Evolutionary conservation across 768 basidiomycete genomes (phyloP), one percentile per base, ranked within the genome.

Genomic region (Solioccasus polychromus): DNA sequence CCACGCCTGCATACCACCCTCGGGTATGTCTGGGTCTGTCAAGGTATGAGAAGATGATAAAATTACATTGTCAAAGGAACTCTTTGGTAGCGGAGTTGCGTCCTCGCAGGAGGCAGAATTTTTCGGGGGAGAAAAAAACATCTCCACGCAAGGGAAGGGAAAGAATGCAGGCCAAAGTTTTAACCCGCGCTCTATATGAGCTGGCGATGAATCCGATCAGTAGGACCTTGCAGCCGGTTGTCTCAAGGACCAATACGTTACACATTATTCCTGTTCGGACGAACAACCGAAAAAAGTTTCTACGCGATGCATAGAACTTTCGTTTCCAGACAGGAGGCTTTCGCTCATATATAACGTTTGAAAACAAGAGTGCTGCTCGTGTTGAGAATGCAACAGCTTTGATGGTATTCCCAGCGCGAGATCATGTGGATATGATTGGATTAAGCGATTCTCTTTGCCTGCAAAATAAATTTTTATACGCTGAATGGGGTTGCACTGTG

Each of bases 1-100:
- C n/a, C n/a, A n/a, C n/a, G n/a, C n/a, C n/a, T n/a, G n/a, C n/a
- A n/a, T n/a, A n/a, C n/a, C n/a, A n/a, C n/a, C 50, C 5, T 57
- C 57, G 2, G 54, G 47, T 8, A 45, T 26, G 8, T 45, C 54
- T 8, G 35, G 25, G 19, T 49, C 43, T 8, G 20, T 9, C 5
- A 11, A 1, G 3, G 25, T 11, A 12, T 26, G 19, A 3, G 31
- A 10, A 26, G 35, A 39, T 8, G 39, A 28, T 34, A 2, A 2
- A 19, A 18, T 12, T 6, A 5, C 4, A n/a, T 50, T 8, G 8
- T 35, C 44, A 2, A 7, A 14, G 14, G 38, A 17, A 19, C 7
- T 7, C n/a, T 39, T 38, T 5, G 19, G 24, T 1, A 1, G 31
- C n/a, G 18, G 0, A 4, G 19, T 25, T 0, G 17, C 19, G 2